Evolutionary conservation across 2,329 filamentous ascomycete genomes (phyloP), one percentile per base, ranked within the genome.

Genomic region (Hypoxylon sp.): DNA sequence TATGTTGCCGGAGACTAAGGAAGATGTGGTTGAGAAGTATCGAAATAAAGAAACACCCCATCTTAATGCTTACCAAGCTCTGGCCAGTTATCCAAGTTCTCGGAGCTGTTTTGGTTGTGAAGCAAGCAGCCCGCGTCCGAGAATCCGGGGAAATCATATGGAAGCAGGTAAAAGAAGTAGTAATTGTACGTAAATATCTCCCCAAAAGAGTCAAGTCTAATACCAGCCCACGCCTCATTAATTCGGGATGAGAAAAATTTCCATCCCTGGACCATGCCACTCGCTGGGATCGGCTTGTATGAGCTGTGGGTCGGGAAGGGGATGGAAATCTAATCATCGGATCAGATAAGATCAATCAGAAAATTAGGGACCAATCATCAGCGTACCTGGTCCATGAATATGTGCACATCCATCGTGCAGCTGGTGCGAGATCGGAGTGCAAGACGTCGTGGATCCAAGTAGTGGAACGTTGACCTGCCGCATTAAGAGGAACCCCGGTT

Each of bases 301-400:
- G 26, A 15, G 30, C n/a, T 20, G 60, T 62, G 61, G 64, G 54
- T 53, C 58, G 12, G 32, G 27, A 16, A 6, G 37, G 26, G 46
- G 19, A 23, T 7, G 8, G 21, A 32, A 57, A 66, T 66, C 61
- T 65, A 64, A 67, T 67, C 64, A 63, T 45, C 61, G 61, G 64
- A 67, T 67, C 65, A 60, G 65, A 67, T 67, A 65, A 67, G 65
- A 67, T 67, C 62, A 51, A 55, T 30, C 38, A n/a, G 41, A 62
- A 53, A 34, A 45, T 20, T 50, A 44, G 44, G 37, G 48, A 46
- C 61, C 49, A 52, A 46, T 42, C 25, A 30, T 8, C 7, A 5
- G 9, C 9, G 12, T 32, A 15, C 31, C 38, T 16, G n/a, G 30
- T 3, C n/a, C 36, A 21, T 20, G 21, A 12, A n/a, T n/a, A 13